Evolutionary conservation across 2,329 filamentous ascomycete species (phyloP), one percentile per base, ranked within the genome.

Genomic region (Calonectria naviculata): DNA sequence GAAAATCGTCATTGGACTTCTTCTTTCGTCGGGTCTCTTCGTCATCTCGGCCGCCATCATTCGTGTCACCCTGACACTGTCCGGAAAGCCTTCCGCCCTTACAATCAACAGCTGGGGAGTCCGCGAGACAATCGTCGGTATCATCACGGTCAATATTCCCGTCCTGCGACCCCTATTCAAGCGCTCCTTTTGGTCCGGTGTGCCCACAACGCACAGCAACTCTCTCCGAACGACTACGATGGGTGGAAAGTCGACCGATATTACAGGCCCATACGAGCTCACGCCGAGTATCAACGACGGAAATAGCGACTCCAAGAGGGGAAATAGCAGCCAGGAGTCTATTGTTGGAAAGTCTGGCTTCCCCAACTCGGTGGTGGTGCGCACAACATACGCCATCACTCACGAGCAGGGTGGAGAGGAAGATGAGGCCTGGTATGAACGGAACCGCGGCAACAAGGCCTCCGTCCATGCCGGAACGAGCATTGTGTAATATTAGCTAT

Each of bases 51-150:
- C 77, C 5, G 78, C 78, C 0, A 74, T 80, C 13, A 79, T 71
- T 19, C 71, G 75, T 0, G 69, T 74, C 2, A 67, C 77, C 15
- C 42, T 80, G 0, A 78, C 75, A 0, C 54, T 79, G 0, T 73
- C 76, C 3, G 71, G 74, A 5, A 75, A 74, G 12, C 71, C 75
- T n/a, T 78, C 75, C 0, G 76, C 75, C 4, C 70, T 77, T 1
- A 78, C 75, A 0, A 71, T 79, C 38, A 80, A 78, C 70, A 52
- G 63, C 52, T 80, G 76, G 78, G 77, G 77, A 2, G 77, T 80
- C 4, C 77, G 78, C 0, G 78, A 80, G 29, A 80, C 76, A 67
- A 83, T 85, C 56, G 82, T 84, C 41, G 82, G 80, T n/a, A 81
- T 85, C 29, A 80, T 85, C 41, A 80, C 81, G 12, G 81, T 84